A percentile compares a stretch with the other conserved stretches of the same genome.
Conservation (phyloP, 2,329 filamentous ascomycete species). For the Teratosphaeria nubilosa region DNA sequence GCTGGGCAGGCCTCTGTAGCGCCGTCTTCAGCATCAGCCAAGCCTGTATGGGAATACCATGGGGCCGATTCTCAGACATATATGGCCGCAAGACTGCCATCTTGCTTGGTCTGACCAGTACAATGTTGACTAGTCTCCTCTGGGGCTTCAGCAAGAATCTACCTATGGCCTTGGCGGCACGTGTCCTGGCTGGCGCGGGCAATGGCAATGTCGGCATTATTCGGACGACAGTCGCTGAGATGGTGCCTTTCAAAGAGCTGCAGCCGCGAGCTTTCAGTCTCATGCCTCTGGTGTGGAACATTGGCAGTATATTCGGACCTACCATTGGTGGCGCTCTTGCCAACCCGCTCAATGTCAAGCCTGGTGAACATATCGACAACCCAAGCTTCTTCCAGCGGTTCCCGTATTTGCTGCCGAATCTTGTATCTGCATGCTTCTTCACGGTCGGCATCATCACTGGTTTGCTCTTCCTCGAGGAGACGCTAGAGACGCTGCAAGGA, state of each 20-base stretch:
- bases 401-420: constrained; percentile 76
- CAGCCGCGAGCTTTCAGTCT: constrained; percentile 84
- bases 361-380: constrained; percentile 31
- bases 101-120: constrained; percentile 60
- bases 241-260: constrained; percentile 76
- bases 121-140: constrained; percentile 69
- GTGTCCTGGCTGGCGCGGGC: constrained; percentile 68
- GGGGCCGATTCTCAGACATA: constrained; percentile 70
- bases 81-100: constrained; percentile 78
- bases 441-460: constrained; percentile 64
- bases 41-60: constrained; percentile 74
- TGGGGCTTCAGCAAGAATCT: constrained; percentile 79
- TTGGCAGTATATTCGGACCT: constrained; percentile 75
- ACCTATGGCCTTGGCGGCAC: constrained; percentile 66
- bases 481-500: constrained; percentile 60
- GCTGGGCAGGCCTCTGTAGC: constrained; percentile 79
- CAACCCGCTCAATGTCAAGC: constrained; percentile 66
- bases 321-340: constrained; percentile 80
- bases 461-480: constrained; percentile 76
- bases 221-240: constrained; percentile 72
- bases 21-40: constrained; percentile 77
- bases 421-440: constrained; percentile 69
- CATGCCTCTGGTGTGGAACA: constrained; percentile 84
- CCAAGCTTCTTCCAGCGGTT: constrained; percentile 62
- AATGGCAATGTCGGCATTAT: constrained; percentile 86